phyloP scores from a whole-genome alignment of 805 yeast species.

The Ogataea nonfermentans region DNA sequence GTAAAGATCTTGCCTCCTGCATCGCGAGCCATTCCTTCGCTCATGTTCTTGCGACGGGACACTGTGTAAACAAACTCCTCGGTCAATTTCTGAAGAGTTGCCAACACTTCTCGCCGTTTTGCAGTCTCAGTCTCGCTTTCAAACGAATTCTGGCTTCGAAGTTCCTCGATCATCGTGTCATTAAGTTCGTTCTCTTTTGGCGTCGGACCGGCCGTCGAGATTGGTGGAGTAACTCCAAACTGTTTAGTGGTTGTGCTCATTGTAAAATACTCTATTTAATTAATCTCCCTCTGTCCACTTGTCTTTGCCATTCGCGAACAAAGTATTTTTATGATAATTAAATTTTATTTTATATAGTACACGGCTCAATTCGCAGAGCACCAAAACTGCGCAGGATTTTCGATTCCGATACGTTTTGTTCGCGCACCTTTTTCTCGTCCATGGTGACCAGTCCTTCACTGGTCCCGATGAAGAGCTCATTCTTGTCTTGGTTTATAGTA shows the following conservation, averaged over 20 bases:
- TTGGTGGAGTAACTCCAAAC: constrained; percentile 79
- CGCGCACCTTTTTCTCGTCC: not conserved
- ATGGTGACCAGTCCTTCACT: constrained; percentile 4
- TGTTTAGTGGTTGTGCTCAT: constrained; percentile 25
- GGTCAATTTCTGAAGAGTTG: constrained; percentile 66
- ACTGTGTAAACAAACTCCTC: constrained; percentile 83
- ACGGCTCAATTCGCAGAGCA: too few relatives aligned
- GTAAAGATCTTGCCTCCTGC: constrained; percentile 98
- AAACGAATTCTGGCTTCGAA: constrained; percentile 82
- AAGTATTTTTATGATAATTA: constrained; percentile 5
- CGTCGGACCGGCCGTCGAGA: constrained; percentile 82
- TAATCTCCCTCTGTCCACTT: constrained; percentile 2
- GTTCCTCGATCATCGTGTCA: constrained; percentile 71
- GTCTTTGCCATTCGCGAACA: constrained; percentile 14
- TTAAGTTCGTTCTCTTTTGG: constrained; percentile 74
- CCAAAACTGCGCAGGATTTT: too few relatives aligned
- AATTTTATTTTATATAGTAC: not conserved
- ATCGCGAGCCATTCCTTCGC: constrained; percentile 95
- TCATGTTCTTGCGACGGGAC: constrained; percentile 81
- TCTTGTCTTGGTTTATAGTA: not conserved
- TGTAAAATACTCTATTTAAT: not conserved
- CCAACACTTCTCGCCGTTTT: constrained; percentile 73
- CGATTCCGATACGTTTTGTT: too few relatives aligned
- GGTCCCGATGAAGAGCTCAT: constrained; percentile 1
- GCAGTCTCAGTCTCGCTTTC: constrained; percentile 83